These are phyloP conservation scores for Pleurotus sapidus DNA, from an alignment of 768 basidiomycete genomes.

Conservation along the genomic window DNA sequence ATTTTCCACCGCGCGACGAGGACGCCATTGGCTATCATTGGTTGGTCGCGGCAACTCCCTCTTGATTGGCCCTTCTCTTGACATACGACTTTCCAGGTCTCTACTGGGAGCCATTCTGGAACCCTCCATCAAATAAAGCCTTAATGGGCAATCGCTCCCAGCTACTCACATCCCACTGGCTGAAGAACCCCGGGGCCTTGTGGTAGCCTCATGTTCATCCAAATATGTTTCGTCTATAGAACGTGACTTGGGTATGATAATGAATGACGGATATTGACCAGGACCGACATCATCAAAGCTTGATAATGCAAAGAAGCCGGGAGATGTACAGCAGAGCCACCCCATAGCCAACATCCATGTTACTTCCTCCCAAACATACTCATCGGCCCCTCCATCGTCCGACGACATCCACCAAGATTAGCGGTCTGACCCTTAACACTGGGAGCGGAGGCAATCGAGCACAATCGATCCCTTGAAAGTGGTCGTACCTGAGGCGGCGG, in stretches of 20 bases:
- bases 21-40: no score
- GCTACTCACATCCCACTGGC: conserved; percentile 10
- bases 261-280: not conserved
- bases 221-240: not conserved
- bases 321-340: not conserved
- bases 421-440: not conserved
- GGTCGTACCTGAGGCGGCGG: conserved; percentile 4
- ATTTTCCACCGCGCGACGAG: not conserved
- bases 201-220: conserved; percentile 13
- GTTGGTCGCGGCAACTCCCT: no score
- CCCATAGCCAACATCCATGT: not conserved
- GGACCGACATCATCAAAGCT: not conserved
- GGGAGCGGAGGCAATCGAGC: not conserved
- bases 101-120: not conserved
- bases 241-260: not conserved
- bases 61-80: not conserved
- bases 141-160: conserved; percentile 13
- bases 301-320: not conserved
- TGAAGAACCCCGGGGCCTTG: conserved; percentile 10
- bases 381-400: not conserved
- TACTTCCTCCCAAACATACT: not conserved
- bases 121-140: conserved; percentile 20
- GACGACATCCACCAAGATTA: not conserved
- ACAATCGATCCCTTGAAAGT: not conserved
- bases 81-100: not conserved